Evolutionary conservation across 805 yeast species (phyloP).

Genomic region (Zygoascus flipseniorum): DNA sequence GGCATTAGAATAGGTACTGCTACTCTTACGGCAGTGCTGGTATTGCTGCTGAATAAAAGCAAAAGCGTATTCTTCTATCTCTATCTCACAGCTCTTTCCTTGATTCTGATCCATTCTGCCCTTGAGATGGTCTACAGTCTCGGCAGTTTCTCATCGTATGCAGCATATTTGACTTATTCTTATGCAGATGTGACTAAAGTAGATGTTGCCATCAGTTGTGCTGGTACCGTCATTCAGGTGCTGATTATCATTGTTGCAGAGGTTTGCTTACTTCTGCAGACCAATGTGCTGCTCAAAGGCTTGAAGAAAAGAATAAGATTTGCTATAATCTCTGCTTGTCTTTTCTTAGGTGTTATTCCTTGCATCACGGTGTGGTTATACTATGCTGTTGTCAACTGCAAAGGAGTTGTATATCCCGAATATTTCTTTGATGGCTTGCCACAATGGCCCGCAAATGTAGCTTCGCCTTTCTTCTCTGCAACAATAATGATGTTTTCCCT

Average conservation of each 20-base stretch:
- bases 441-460: slow-evolving; percentile 23
- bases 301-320: slow-evolving; percentile 26
- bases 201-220: slow-evolving; percentile 45
- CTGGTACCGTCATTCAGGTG: slow-evolving; percentile 52
- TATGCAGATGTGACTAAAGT: slow-evolving; percentile 30
- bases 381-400: slow-evolving; percentile 32
- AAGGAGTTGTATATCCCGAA: slow-evolving; percentile 34
- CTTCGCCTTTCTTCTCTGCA: slow-evolving; percentile 51
- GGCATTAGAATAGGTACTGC: slow-evolving; percentile 56
- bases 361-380: slow-evolving; percentile 55
- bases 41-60: slow-evolving; percentile 40
- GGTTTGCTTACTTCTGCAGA: slow-evolving; percentile 61
- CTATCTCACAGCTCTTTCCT: slow-evolving; percentile 52
- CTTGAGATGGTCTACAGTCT: slow-evolving; percentile 47
- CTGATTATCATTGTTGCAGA: slow-evolving; percentile 55
- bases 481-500: slow-evolving; percentile 58
- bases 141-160: slow-evolving; percentile 43
- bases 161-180: slow-evolving; percentile 41
- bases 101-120: slow-evolving; percentile 52
- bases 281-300: slow-evolving; percentile 52
- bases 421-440: slow-evolving; percentile 37
- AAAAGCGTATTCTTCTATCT: slow-evolving; percentile 65
- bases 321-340: slow-evolving; percentile 36
- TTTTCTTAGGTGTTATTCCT: slow-evolving; percentile 44
- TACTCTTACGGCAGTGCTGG: slow-evolving; percentile 31